Evolutionary conservation across 1,139 yeast species (phyloP).

Genomic region (Scheffersomyces segobiensis): DNA sequence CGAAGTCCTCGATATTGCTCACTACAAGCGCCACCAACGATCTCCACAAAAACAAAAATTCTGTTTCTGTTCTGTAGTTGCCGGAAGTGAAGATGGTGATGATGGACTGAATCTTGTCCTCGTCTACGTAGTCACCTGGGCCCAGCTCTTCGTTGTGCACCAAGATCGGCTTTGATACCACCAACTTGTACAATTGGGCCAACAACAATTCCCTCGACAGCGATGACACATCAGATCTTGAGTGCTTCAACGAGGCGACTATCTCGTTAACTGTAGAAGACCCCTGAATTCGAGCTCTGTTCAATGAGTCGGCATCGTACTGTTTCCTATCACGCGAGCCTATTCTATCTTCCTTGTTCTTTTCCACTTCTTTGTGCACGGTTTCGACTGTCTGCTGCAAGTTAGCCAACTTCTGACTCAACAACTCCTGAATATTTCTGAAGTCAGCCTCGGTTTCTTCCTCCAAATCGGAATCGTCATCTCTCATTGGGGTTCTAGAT

Average conservation of each 20-base stretch:
- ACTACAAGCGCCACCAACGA: conserved; percentile 44
- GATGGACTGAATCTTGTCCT: conserved; percentile 36
- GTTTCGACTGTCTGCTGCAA: conserved; percentile 14
- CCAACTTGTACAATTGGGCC: conserved; percentile 51
- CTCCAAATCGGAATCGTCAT: conserved; percentile 33
- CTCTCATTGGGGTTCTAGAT: conserved; percentile 45
- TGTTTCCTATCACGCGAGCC: conserved; percentile 24
- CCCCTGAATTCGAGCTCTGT: conserved; percentile 37
- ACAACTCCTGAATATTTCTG: conserved; percentile 41
- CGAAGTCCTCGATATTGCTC: conserved; percentile 54
- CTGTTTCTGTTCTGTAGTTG: conserved; percentile 43
- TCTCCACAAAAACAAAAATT: conserved; percentile 43
- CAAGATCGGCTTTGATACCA: conserved; percentile 43
- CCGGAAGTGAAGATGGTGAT: conserved; percentile 31
- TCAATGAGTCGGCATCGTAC: conserved; percentile 31
- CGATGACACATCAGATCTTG: conserved; percentile 49
- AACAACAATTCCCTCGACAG: conserved; percentile 51
- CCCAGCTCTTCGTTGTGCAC: conserved; percentile 42
- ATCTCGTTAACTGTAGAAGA: conserved; percentile 44
- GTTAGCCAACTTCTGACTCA: conserved; percentile 37
- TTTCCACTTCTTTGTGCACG: conserved; percentile 14
- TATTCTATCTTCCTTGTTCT: conserved; percentile 14
- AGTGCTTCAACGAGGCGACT: conserved; percentile 35
- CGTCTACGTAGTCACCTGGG: conserved; percentile 34
- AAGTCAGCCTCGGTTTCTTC: conserved; percentile 46